Conservation (phyloP, 805 yeast genomes). For the Hanseniaspora hatyaiensis region DNA sequence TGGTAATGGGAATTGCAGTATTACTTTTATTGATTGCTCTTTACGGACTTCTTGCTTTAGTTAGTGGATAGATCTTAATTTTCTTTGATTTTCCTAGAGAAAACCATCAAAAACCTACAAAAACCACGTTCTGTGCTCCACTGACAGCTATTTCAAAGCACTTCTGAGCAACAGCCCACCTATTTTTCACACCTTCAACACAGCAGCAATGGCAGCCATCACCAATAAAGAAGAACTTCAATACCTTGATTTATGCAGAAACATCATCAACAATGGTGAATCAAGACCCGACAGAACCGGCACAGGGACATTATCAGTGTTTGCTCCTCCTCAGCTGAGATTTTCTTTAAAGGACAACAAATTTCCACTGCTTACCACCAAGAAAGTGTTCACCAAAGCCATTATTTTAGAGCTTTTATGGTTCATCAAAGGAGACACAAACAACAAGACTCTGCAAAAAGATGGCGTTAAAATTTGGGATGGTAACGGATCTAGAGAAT, state of each 20-base stretch:
- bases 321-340: constrained; percentile 92
- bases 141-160: too few relatives aligned
- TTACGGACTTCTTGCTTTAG: too few relatives aligned
- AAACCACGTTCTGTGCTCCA: too few relatives aligned
- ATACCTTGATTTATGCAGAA: constrained; percentile 67
- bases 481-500: constrained; percentile 93
- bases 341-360: constrained; percentile 59
- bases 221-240: constrained; percentile 61
- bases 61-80: too few relatives aligned
- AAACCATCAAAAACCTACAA: too few relatives aligned
- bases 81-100: too few relatives aligned
- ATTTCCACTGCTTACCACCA: constrained; percentile 87
- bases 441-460: constrained; percentile 64
- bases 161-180: too few relatives aligned
- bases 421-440: constrained; percentile 86
- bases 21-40: too few relatives aligned
- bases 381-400: constrained; percentile 79
- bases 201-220: constrained; percentile 5
- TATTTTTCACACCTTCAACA: too few relatives aligned
- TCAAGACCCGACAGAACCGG: constrained; percentile 93
- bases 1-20: too few relatives aligned
- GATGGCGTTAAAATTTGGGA: constrained; percentile 97
- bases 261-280: constrained; percentile 76
- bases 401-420: constrained; percentile 82
- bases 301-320: constrained; percentile 81